These are phyloP conservation scores for Aspergillus eucalypticola DNA, from an alignment of 2,329 filamentous ascomycete genomes.

Conservation along the genomic window DNA sequence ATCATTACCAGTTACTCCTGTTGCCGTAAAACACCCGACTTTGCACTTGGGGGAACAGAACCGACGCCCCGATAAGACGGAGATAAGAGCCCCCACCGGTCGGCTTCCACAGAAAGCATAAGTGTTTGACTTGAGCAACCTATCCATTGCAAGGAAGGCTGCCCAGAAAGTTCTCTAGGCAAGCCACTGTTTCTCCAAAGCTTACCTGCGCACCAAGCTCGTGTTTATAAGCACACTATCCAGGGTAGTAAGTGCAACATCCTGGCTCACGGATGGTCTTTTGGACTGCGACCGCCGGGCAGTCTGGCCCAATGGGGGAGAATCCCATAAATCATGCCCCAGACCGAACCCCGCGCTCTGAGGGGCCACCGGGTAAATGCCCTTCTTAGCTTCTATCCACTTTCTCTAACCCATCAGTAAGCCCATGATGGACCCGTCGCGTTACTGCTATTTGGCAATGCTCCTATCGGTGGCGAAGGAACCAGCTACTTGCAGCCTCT, in stretches of 20 bases:
- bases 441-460: not conserved
- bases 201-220: not conserved
- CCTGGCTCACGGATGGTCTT: not conserved
- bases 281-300: not conserved
- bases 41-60: no score
- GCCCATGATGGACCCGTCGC: not conserved
- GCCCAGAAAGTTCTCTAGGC: not conserved
- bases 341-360: not conserved
- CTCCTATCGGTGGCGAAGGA: not conserved
- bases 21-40: no score
- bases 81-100: not conserved
- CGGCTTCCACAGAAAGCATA: no score
- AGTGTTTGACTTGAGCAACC: no score
- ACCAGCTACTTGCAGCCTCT: not conserved
- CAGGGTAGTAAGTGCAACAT: not conserved
- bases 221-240: not conserved
- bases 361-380: conserved; percentile 5
- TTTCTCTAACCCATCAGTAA: not conserved
- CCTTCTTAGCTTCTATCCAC: not conserved
- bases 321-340: not conserved
- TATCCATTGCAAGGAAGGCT: not conserved
- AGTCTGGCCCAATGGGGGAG: not conserved
- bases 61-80: not conserved
- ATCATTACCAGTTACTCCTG: no score
- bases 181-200: not conserved